These are phyloP conservation scores for Aspergillus homomorphus DNA, from an alignment of 495 filamentous ascomycete genomes.

Conservation along the genomic window DNA sequence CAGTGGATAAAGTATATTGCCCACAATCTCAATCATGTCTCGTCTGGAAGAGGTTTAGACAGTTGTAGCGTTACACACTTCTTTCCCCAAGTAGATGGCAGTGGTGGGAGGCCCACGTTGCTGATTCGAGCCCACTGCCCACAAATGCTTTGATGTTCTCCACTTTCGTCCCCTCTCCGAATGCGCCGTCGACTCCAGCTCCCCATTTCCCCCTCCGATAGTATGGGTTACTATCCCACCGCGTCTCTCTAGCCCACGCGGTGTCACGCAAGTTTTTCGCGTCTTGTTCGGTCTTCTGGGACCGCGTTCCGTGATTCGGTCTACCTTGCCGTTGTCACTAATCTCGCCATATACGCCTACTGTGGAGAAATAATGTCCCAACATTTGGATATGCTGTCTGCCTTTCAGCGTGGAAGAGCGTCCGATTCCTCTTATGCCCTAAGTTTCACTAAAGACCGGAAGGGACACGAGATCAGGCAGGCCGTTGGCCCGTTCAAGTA, in stretches of 20 bases:
- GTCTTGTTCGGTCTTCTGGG: neutral
- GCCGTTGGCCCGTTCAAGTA: neutral
- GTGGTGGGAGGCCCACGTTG: constrained; percentile 1
- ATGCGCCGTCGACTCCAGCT: neutral
- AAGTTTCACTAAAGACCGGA: neutral
- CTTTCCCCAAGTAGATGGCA: no score
- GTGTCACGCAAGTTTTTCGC: neutral
- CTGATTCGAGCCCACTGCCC: neutral
- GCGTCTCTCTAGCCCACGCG: neutral
- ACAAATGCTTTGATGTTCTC: neutral
- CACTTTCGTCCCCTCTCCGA: neutral
- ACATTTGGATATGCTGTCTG: no score
- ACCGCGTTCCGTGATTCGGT: no score
- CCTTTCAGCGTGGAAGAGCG: neutral
- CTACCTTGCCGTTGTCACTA: no score
- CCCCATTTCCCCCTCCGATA: constrained; percentile 2
- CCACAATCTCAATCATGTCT: neutral
- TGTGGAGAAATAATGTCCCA: no score
- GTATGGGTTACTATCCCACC: neutral
- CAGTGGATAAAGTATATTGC: constrained; percentile 1
- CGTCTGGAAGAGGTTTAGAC: constrained; percentile 3
- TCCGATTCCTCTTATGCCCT: neutral
- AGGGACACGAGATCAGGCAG: neutral
- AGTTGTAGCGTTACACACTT: neutral
- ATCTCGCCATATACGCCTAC: no score